Percentiles rank a stretch among this genome's conserved stretches.
These are phyloP conservation scores for Penicillium samsonianum DNA, from an alignment of 495 filamentous ascomycete species.

Conservation along the genomic window DNA sequence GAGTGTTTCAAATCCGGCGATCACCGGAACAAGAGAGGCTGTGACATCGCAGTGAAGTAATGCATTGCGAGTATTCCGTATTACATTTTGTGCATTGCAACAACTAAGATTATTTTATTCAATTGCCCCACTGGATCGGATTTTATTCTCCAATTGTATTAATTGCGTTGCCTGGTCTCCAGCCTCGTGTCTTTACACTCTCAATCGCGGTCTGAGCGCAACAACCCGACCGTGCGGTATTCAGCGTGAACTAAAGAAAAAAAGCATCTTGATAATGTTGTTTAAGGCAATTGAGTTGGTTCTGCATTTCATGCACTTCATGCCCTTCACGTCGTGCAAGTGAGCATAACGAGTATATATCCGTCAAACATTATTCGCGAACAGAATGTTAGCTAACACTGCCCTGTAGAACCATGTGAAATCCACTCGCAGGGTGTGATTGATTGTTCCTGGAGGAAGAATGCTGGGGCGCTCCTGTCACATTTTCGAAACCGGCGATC, in stretches of 20 bases:
- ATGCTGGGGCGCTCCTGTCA: slow-evolving; percentile 17
- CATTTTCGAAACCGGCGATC: slow-evolving; percentile 17
- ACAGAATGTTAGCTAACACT: background rate
- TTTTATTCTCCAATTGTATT: background rate
- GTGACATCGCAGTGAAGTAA: slow-evolving; percentile 10
- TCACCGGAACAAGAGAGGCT: slow-evolving; percentile 5
- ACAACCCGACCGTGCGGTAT: background rate
- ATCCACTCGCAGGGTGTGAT: background rate
- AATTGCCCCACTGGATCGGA: background rate
- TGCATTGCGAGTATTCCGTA: background rate
- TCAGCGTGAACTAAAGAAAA: background rate
- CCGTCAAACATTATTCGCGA: background rate
- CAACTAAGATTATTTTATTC: background rate
- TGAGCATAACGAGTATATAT: background rate
- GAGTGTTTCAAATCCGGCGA: slow-evolving; percentile 15
- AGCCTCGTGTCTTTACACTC: background rate
- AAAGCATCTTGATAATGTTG: background rate
- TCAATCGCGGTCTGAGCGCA: slow-evolving; percentile 12
- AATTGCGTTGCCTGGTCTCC: slow-evolving; percentile 15
- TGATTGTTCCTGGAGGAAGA: slow-evolving; percentile 15
- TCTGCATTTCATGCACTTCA: background rate
- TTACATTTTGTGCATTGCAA: too few species aligned
- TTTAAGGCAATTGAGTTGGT: background rate
- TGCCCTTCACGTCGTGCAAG: background rate
- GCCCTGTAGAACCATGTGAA: background rate